phyloP scores from a whole-genome alignment of 2,329 filamentous ascomycete species.

The Calycina herbarum region DNA sequence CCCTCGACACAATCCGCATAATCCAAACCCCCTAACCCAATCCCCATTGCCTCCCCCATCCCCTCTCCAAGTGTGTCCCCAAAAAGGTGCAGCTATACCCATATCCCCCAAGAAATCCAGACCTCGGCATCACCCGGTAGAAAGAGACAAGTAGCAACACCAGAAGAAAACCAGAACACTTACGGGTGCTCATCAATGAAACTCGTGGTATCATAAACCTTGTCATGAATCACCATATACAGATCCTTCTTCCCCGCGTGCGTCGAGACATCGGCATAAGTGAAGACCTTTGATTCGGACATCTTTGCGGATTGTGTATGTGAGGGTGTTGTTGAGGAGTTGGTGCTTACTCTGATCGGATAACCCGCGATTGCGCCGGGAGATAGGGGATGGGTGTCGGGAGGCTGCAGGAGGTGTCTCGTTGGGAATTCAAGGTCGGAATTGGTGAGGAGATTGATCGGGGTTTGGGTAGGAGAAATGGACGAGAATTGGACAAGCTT shows the following conservation, averaged over 20 bases:
- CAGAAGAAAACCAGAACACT: conserved; percentile 40
- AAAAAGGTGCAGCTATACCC: neutral
- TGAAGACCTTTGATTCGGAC: conserved; percentile 54
- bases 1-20: neutral
- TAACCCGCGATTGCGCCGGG: neutral
- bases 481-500: neutral
- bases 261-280: conserved; percentile 76
- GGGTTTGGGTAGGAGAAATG: neutral
- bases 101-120: neutral
- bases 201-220: conserved; percentile 85
- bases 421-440: neutral
- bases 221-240: conserved; percentile 90
- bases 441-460: neutral
- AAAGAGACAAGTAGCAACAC: neutral
- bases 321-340: neutral
- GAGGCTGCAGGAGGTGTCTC: neutral
- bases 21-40: neutral
- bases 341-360: neutral
- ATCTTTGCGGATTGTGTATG: neutral
- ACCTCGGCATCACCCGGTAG: neutral
- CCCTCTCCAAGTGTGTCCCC: neutral
- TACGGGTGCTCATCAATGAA: conserved; percentile 98
- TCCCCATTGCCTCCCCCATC: neutral
- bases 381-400: neutral
- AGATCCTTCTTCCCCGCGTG: conserved; percentile 95